phyloP scores from a whole-genome alignment of 257 asterid genomes.

The Jaltomata sinuosa region DNA sequence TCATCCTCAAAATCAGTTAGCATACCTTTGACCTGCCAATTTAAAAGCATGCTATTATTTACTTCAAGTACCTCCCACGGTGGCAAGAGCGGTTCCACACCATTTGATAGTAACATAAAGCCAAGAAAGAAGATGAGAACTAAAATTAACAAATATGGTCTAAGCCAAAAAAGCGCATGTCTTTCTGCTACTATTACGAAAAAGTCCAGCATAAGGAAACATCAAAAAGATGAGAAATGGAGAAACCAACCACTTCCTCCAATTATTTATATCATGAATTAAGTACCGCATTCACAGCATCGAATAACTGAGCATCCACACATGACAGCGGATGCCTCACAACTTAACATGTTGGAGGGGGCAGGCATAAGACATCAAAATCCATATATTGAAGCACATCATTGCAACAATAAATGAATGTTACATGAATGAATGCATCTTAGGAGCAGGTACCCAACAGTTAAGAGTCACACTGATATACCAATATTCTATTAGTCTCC shows the following conservation, averaged over 20 bases:
- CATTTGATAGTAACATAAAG: not conserved
- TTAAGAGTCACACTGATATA: not conserved
- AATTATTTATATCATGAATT: not conserved
- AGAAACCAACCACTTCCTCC: not conserved
- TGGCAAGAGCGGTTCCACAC: not conserved
- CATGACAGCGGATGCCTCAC: not conserved
- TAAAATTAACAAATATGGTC: not conserved
- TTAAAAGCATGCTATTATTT: not conserved
- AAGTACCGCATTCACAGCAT: not conserved
- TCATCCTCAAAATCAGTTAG: slow-evolving; percentile 85
- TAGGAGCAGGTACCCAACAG: not conserved
- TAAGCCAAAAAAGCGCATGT: not conserved
- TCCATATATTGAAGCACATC: not conserved
- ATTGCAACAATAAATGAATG: not conserved
- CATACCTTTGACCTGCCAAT: slow-evolving; percentile 81
- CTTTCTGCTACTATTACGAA: not conserved
- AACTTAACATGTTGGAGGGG: not conserved
- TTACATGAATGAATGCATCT: not conserved
- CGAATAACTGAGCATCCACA: not conserved
- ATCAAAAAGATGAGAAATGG: not conserved
- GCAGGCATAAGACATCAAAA: not conserved
- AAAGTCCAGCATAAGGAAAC: not conserved
- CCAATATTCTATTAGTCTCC: not conserved
- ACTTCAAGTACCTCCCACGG: not conserved
- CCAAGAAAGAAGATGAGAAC: not conserved